Evolutionary conservation across 306 rosid species (phyloP).

Genomic region (Pachyrhizus erosus): DNA sequence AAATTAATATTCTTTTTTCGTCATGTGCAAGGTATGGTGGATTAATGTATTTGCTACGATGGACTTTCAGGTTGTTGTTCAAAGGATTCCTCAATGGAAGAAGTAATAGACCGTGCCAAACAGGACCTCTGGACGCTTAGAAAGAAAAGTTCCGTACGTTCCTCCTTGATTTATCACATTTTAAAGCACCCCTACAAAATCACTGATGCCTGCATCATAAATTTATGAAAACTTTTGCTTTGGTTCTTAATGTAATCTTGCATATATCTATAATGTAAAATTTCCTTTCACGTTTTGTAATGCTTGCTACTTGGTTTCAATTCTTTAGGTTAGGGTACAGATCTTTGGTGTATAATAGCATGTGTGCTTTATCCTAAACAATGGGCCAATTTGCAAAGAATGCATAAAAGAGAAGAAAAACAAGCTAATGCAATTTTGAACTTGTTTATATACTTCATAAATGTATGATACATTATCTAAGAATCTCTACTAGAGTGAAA

Average conservation of each 20-base stretch:
- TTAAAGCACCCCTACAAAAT: not conserved
- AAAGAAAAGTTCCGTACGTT: slow-evolving; percentile 1
- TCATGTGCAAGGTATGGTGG: not conserved
- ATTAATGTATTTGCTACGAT: slow-evolving; percentile 27
- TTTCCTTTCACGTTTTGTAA: slow-evolving; percentile 5
- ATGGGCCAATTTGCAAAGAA: not conserved
- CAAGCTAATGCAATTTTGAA: not conserved
- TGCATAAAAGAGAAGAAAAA: not conserved
- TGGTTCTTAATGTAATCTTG: slow-evolving; percentile 17
- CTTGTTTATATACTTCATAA: not conserved
- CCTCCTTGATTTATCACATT: slow-evolving; percentile 17
- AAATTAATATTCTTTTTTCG: not conserved
- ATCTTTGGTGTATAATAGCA: not conserved
- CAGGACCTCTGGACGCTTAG: slow-evolving; percentile 18
- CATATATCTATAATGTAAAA: not conserved
- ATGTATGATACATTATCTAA: not conserved
- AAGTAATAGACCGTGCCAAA: slow-evolving; percentile 42
- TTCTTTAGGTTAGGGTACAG: not conserved
- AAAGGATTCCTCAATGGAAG: slow-evolving; percentile 60
- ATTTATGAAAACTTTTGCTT: slow-evolving; percentile 14
- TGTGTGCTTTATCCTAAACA: not conserved
- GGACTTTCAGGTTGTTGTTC: slow-evolving; percentile 52
- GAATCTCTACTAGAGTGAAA: not conserved
- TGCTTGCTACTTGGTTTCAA: not conserved
- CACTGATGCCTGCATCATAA: slow-evolving; percentile 21